phyloP scores from a whole-genome alignment of 2,329 filamentous ascomycete genomes.

The Lasiodiplodia sp. region DNA sequence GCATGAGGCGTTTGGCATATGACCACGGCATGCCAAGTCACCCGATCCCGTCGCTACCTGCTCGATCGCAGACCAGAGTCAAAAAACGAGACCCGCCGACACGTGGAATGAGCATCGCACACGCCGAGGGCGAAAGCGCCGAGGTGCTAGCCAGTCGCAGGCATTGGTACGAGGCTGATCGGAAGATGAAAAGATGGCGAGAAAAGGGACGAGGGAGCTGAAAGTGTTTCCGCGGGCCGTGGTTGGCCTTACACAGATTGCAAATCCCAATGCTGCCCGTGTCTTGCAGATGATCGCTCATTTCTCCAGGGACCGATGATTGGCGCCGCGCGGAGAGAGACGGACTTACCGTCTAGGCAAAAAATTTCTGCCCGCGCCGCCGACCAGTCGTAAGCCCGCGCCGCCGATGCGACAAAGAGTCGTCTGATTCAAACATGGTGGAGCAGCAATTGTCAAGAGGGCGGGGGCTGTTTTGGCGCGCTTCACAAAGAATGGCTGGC shows the following conservation, averaged over 20 bases:
- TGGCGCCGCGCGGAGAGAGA: neutral
- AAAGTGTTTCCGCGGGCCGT: neutral
- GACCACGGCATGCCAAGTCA: neutral
- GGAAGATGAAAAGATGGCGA: no score
- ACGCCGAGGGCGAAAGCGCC: no score
- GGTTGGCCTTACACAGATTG: conserved; percentile 1
- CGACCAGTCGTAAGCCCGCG: neutral
- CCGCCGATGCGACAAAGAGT: neutral
- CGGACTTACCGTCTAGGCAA: conserved; percentile 9
- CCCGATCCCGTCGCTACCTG: neutral
- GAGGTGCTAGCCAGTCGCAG: no score
- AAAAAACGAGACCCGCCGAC: no score
- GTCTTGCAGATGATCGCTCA: neutral
- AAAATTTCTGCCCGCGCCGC: conserved; percentile 12
- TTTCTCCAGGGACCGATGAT: neutral
- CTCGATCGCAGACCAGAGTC: conserved; percentile 10
- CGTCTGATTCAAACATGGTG: neutral
- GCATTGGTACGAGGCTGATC: no score
- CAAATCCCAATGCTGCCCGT: conserved; percentile 5
- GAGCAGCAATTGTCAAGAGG: neutral
- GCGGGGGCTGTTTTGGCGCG: conserved; percentile 19
- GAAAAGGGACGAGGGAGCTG: neutral
- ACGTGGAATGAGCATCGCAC: neutral
- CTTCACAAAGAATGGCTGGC: neutral
- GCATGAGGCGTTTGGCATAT: conserved; percentile 4